Evolutionary conservation across 1,284 basidiomycete species (phyloP), one percentile per base, ranked within the genome.

Genomic region (Sparassis latifolia): DNA sequence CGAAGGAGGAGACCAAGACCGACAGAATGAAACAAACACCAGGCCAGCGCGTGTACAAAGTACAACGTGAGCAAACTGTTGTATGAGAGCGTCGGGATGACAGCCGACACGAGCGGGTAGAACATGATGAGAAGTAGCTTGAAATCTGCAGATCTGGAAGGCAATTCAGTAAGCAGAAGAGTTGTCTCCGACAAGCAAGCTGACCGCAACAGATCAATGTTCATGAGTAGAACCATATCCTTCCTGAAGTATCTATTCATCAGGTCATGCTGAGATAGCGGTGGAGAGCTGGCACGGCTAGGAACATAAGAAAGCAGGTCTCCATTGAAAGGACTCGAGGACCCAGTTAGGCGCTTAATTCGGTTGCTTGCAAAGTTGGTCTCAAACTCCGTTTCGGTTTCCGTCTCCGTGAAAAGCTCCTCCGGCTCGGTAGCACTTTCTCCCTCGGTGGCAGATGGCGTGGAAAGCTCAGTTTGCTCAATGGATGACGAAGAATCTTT

Each of bases 171-270:
- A 7, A 51, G 46, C 5, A 51, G 39, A 45, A 32, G 33, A 37
- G 37, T 28, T 35, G 47, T 37, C 10, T 12, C 33, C 10, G 33
- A 49, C 5, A 10, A 52, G 50, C 49, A 47, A 50, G 48, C 78
- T 52, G 58, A 91, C 92, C 92, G 77, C 62, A 97, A 78, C 5
- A 90, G 61, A 66, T 99, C 96, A 29, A 97, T 62, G 64, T 97
- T 92, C 44, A 78, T 76, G 51, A 97, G 71, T 29, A 93, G 77
- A 10, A 98, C 80, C 2, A 84, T 78, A 61, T 98, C 96, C 55
- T 92, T 84, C 54, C 89, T 76, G 76, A 98, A 98, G 69, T 94
- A 97, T 58, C 84, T 82, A 67, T 92, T 85, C 57, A 93, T 75
- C 33, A 99, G 73, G 64, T 98, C 96, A 67, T 97, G 94, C 58